These are phyloP conservation scores for Penicillium macrosclerotiorum DNA, from an alignment of 495 filamentous ascomycete species.

Conservation along the genomic window DNA sequence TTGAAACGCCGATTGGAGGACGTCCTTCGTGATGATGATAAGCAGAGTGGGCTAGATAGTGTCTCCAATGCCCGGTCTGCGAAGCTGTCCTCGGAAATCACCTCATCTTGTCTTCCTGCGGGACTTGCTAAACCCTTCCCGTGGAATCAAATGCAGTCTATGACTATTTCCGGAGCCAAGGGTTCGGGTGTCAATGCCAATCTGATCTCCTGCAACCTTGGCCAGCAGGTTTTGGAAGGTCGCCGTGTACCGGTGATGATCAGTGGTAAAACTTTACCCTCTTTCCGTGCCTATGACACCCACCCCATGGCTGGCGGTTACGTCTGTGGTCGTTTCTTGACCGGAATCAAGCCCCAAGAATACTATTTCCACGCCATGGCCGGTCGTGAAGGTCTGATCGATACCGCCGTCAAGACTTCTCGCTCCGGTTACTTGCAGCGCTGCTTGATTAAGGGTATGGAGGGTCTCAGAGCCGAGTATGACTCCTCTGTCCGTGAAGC, in stretches of 20 bases:
- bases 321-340: constrained; percentile 94
- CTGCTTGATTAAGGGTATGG: constrained; percentile 99
- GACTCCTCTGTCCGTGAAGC: constrained; percentile 87
- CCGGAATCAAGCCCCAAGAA: constrained; percentile 94
- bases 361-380: constrained; percentile 99
- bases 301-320: constrained; percentile 90
- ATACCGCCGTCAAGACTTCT: constrained; percentile 98
- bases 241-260: constrained; percentile 95
- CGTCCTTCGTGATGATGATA: constrained; percentile 83
- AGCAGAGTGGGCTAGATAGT: constrained; percentile 82
- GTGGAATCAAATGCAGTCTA: constrained; percentile 97
- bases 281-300: constrained; percentile 89
- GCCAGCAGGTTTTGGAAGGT: constrained; percentile 95
- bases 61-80: constrained; percentile 73
- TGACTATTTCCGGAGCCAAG: constrained; percentile 97
- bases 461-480: constrained; percentile 87
- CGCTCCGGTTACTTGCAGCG: constrained; percentile 95
- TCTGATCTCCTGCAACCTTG: constrained; percentile 94
- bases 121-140: constrained; percentile 91
- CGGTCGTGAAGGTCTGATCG: constrained; percentile 96
- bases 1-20: constrained; percentile 78
- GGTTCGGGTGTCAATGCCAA: constrained; percentile 91
- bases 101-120: constrained; percentile 69
- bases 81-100: constrained; percentile 75
- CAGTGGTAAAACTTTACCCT: constrained; percentile 93